phyloP scores from a whole-genome alignment of 352 stramenopile species.

The Phytophthora sansomeana region DNA sequence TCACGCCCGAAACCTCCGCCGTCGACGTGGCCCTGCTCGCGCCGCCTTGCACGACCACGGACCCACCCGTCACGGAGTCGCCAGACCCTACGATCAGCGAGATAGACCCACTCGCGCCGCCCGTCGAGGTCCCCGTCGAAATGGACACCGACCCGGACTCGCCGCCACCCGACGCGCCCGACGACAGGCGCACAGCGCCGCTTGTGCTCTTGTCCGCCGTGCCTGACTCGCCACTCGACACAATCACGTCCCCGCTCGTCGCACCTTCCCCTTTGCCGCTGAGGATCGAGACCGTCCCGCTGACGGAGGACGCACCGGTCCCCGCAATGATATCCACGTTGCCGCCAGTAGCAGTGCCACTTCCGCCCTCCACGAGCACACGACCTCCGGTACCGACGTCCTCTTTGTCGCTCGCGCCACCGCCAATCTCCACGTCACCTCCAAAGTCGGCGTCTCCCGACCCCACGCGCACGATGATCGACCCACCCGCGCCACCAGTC shows the following conservation, averaged over 20 bases:
- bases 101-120: background rate
- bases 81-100: conserved; percentile 3
- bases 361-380: background rate
- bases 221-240: conserved; percentile 8
- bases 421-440: conserved; percentile 16
- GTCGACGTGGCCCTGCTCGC: background rate
- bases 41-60: conserved; percentile 6
- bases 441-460: conserved; percentile 10
- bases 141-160: conserved; percentile 1
- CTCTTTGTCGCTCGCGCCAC: conserved; percentile 18
- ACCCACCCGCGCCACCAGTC: no score
- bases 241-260: conserved; percentile 19
- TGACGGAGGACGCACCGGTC: no score
- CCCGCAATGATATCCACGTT: background rate
- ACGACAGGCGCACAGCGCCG: conserved; percentile 1
- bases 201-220: background rate
- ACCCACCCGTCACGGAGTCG: background rate
- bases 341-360: conserved; percentile 1
- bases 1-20: no score
- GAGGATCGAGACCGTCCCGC: no score
- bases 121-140: background rate
- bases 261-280: no score
- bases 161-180: conserved; percentile 1
- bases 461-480: no score
- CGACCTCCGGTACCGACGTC: background rate